These are phyloP conservation scores for Erodium trifolium DNA, from an alignment of 441 rosid species.

Conservation along the genomic window DNA sequence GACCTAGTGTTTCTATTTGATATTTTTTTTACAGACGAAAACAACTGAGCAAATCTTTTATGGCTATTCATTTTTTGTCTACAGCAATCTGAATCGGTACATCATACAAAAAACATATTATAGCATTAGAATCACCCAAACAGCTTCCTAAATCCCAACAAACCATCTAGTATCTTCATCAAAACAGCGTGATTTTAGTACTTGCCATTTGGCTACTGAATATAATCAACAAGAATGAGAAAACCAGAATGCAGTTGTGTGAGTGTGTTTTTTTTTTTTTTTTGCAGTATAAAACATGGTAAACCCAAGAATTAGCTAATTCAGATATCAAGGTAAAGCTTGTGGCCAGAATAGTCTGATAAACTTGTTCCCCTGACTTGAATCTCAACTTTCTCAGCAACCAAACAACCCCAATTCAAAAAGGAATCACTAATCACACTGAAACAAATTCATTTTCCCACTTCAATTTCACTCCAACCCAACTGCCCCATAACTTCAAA, in stretches of 20 bases:
- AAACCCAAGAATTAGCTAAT: not conserved
- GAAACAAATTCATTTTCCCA: not conserved
- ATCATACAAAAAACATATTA: not conserved
- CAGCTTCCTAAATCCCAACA: not conserved
- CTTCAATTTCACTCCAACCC: not conserved
- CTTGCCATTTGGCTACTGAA: not conserved
- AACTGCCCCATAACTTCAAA: not conserved
- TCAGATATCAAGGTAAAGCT: not conserved
- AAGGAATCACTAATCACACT: not conserved
- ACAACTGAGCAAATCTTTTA: not conserved
- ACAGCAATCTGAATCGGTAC: not conserved
- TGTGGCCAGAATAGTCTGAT: not conserved
- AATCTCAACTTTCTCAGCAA: not conserved
- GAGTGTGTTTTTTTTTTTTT: no score
- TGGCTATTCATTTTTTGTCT: not conserved
- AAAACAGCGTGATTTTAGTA: not conserved
- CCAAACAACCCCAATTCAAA: not conserved
- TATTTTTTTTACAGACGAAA: not conserved
- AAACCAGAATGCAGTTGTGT: not conserved
- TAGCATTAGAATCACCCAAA: not conserved
- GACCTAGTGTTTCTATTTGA: not conserved
- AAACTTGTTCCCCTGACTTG: not conserved
- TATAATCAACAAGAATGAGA: not conserved
- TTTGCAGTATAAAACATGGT: not conserved
- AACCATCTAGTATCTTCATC: constrained; percentile 3